These are phyloP conservation scores for Ceratocystis ficicola DNA, from an alignment of 2,329 filamentous ascomycete genomes.

Conservation along the genomic window DNA sequence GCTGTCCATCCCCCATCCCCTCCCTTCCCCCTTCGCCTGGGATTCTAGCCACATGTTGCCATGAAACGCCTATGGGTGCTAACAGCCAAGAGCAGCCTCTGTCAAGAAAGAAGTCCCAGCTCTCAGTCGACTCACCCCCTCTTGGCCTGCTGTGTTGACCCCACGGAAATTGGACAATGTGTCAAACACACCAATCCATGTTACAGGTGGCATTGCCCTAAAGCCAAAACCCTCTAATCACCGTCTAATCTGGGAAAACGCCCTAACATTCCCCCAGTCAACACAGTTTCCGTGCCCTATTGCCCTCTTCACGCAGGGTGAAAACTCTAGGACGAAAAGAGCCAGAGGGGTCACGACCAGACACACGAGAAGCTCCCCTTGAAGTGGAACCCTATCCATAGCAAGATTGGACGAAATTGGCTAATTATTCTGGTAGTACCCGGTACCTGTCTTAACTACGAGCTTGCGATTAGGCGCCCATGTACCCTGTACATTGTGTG, in stretches of 20 bases:
- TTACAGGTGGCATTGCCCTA: slow-evolving; percentile 11
- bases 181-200: slow-evolving; percentile 5
- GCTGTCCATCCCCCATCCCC: neutral
- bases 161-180: slow-evolving; percentile 8
- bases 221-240: neutral
- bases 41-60: neutral
- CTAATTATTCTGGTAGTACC: neutral
- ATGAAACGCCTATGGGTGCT: neutral
- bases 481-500: neutral
- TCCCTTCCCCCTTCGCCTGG: neutral
- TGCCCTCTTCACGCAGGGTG: too few species aligned
- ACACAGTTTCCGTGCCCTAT: neutral
- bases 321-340: neutral
- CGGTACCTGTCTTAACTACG: neutral
- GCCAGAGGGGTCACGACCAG: neutral
- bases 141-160: neutral
- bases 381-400: neutral
- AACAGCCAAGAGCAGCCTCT: neutral
- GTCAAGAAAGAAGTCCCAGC: too few species aligned
- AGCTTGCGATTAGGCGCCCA: neutral
- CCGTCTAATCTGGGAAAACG: too few species aligned
- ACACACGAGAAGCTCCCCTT: neutral
- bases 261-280: neutral
- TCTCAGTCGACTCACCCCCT: neutral
- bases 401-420: slow-evolving; percentile 1